Base-by-base conservation (phyloP, 306 rosid species). In the Malus sylvestris region DNA sequence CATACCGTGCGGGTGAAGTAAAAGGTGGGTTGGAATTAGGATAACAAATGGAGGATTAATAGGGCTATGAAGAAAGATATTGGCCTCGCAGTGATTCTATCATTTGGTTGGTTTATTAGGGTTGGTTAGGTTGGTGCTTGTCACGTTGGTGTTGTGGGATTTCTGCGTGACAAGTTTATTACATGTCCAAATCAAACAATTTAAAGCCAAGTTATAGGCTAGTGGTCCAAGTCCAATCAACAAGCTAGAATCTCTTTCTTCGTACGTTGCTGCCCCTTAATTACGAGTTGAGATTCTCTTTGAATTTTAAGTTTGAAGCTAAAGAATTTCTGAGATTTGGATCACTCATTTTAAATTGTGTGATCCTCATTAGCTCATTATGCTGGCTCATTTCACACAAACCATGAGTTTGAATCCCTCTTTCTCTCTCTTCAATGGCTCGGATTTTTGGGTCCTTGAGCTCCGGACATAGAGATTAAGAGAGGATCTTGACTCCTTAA, bases 111-210 rank as follows among this genome's bases (percentile, higher is more conserved):
- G 19, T 89, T 88, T 75, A 85, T 82, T 81, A 46, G 82, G 71
- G 67, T 62, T 68, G 89, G 89, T 84, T 89, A 73, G 91, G 91
- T 88, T 71, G 86, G 92, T 89, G 90, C 78, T 81, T 68, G 84
- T 89, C 97, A 91, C 90, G 88, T 86, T 78, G 76, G 85, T 76
- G 89, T 78, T 84, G 86, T 86, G 90, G 85, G 76, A 70, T 80
- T 75, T 78, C 62, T 78, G 74, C 75, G 77, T 79, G 75, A 85
- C 83, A 68, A 71, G 40, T 70, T 61, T 52, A 66, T 74, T 64
- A 64, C 59, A 32, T 77, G 73, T 60, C 78, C 64, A 57, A 80
- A 83, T 81, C 87, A 79, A 83, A 65, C 63, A 49, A 72, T 75
- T 63, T 15, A 52, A 63, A 35, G 65, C 58, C 20, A 29, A 46